Percentiles rank a stretch among this genome's conserved stretches.
Evolutionary conservation across 257 asterid genomes (phyloP).

Genomic region (Catharanthus roseus): DNA sequence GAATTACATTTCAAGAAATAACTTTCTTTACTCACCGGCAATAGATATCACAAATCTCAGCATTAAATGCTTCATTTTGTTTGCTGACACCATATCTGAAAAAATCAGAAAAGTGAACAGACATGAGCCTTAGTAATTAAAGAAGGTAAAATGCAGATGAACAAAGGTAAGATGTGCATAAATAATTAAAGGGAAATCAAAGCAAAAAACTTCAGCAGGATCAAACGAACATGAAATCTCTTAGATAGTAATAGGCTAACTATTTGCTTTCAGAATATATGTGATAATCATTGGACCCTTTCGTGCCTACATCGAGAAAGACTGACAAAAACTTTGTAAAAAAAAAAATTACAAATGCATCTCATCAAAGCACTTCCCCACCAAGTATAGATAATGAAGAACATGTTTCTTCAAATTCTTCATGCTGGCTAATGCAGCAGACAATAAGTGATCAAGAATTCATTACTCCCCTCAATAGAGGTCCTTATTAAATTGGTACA

Average conservation of each 20-base stretch:
- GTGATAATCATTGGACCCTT: neutral
- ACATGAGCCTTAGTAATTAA: neutral
- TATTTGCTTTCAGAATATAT: neutral
- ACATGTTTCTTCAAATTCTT: neutral
- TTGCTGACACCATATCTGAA: constrained; percentile 88
- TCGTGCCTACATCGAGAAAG: neutral
- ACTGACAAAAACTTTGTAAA: neutral
- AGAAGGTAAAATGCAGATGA: neutral
- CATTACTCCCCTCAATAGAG: too few relatives aligned
- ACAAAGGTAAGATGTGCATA: too few relatives aligned
- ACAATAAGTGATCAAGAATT: neutral
- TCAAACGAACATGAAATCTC: too few relatives aligned
- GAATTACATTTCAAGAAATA: neutral
- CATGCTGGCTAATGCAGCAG: neutral
- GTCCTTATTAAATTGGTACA: too few relatives aligned
- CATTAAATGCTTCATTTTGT: constrained; percentile 77
- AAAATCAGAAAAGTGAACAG: constrained; percentile 8
- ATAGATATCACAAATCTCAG: constrained; percentile 89
- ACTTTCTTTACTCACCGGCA: constrained; percentile 48
- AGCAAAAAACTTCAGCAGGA: too few relatives aligned
- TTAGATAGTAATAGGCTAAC: too few relatives aligned
- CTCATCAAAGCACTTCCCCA: neutral
- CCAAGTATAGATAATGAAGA: neutral
- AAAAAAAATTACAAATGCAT: neutral
- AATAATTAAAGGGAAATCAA: too few relatives aligned